Conservation (phyloP, 495 filamentous ascomycete species). For the Penicillium dipodomyicola region DNA sequence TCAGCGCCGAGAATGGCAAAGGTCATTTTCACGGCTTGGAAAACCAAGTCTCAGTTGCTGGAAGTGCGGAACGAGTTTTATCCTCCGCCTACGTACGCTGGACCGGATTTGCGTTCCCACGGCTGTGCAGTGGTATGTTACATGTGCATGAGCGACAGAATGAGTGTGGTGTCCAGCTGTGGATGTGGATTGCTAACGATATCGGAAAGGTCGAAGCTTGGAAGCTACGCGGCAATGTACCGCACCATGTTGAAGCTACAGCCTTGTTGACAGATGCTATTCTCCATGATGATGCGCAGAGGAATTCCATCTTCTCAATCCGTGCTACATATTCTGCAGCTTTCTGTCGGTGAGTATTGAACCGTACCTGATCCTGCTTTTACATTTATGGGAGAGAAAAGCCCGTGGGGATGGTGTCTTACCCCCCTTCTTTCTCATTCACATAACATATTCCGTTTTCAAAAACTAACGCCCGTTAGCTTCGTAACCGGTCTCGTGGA, state of each 20-base stretch:
- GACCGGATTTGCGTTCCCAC: constrained; percentile 39
- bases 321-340: constrained; percentile 58
- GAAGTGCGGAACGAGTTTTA: constrained; percentile 67
- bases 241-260: constrained; percentile 79
- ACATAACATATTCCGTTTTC: neutral
- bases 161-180: neutral
- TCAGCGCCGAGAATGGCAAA: constrained; percentile 57
- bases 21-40: constrained; percentile 80
- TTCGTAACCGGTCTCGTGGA: constrained; percentile 91
- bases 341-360: constrained; percentile 54
- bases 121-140: constrained; percentile 48
- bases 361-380: neutral
- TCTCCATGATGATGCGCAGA: constrained; percentile 59
- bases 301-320: constrained; percentile 52
- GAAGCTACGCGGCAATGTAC: constrained; percentile 69
- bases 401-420: neutral
- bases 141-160: constrained; percentile 6
- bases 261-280: constrained; percentile 72
- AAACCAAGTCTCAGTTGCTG: constrained; percentile 61
- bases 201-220: constrained; percentile 49
- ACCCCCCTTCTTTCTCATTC: neutral
- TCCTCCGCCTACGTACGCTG: constrained; percentile 38
- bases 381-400: neutral
- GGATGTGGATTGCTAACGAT: neutral
- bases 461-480: constrained; percentile 39